Percentiles rank a stretch among this genome's conserved stretches.
These are phyloP conservation scores for Petunia secreta DNA, from an alignment of 257 asterid genomes.

Conservation along the genomic window DNA sequence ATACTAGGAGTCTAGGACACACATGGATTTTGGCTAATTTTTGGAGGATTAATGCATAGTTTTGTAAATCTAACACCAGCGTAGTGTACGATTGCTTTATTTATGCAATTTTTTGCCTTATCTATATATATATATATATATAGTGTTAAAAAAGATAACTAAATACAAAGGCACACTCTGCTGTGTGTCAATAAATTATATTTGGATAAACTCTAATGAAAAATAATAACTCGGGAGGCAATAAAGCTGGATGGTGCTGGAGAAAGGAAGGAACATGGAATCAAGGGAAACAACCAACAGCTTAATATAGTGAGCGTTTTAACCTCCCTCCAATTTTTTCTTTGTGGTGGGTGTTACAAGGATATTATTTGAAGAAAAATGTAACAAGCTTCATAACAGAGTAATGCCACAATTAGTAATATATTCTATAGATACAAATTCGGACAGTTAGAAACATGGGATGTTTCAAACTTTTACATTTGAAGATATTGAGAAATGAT, in stretches of 20 bases:
- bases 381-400: not conserved
- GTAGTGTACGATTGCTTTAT: slow-evolving; percentile 5
- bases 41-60: not conserved
- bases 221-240: not conserved
- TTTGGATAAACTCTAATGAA: slow-evolving; percentile 1
- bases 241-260: not conserved
- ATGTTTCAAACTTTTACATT: not conserved
- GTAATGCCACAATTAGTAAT: not conserved
- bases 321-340: slow-evolving; percentile 19
- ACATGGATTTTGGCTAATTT: not conserved
- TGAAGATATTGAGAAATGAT: not conserved
- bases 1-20: not conserved
- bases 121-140: not conserved
- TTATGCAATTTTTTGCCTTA: not conserved
- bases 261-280: slow-evolving; percentile 2
- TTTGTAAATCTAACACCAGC: slow-evolving; percentile 22
- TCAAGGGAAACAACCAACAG: not conserved
- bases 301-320: not conserved
- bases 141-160: not conserved
- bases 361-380: not conserved
- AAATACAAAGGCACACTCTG: slow-evolving; percentile 7
- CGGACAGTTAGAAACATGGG: slow-evolving; percentile 16
- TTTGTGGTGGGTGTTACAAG: not conserved
- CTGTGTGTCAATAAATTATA: not conserved
- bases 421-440: not conserved